Evolutionary conservation across 805 yeast genomes (phyloP).

Genomic region (Yarrowia yakushimensis): DNA sequence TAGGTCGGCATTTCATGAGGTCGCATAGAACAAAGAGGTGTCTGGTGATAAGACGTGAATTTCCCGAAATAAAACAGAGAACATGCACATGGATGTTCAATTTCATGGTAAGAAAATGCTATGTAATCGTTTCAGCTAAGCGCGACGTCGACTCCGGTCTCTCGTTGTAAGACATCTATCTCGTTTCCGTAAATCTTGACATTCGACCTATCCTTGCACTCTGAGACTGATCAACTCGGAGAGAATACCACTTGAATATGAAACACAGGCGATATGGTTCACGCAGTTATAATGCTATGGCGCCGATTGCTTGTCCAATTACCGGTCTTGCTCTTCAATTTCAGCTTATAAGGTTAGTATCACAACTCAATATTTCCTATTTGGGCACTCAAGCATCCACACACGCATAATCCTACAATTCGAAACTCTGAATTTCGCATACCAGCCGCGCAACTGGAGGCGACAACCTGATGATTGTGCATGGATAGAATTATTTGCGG

Average conservation of each 20-base stretch:
- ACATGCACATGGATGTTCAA: not conserved
- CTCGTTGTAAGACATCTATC: too few species aligned
- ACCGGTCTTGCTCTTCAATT: not conserved
- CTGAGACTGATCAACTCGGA: not conserved
- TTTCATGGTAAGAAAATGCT: not conserved
- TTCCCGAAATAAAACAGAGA: not conserved
- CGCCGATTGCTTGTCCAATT: not conserved
- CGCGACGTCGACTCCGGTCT: too few species aligned
- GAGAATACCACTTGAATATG: not conserved
- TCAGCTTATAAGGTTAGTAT: not conserved
- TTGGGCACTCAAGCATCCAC: constrained; percentile 1
- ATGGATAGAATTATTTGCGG: not conserved
- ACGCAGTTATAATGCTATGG: not conserved
- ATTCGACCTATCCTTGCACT: not conserved
- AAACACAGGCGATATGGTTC: not conserved
- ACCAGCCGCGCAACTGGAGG: not conserved
- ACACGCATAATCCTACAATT: not conserved
- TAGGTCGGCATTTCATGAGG: not conserved
- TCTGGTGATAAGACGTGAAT: not conserved
- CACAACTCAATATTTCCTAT: not conserved
- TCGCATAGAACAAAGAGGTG: not conserved
- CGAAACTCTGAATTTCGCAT: not conserved
- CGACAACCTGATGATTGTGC: too few species aligned
- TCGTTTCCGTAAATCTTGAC: not conserved
- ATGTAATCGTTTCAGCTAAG: not conserved